Evolutionary conservation across 176 grass and related monocot species (phyloP).

Genomic region (Ensete glaucum): DNA sequence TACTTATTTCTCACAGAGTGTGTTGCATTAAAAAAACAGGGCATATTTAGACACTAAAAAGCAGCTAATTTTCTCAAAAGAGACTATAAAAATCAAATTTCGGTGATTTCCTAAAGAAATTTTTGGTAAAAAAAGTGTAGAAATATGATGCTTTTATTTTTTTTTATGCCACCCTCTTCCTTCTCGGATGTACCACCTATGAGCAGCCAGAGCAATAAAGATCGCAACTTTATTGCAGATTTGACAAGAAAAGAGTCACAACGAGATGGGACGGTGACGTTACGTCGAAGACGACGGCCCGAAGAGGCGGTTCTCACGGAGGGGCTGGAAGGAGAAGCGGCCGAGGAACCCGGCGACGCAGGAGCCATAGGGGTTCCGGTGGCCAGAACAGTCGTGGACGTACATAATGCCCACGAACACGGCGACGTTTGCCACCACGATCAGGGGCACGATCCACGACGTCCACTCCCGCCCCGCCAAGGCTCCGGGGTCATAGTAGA

Average conservation of each 20-base stretch:
- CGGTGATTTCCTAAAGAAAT: too few species aligned
- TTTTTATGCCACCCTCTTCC: neutral
- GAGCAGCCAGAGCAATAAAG: neutral
- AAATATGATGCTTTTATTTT: neutral
- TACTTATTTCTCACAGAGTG: too few species aligned
- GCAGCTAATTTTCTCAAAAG: too few species aligned
- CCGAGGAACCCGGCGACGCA: neutral
- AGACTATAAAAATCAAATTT: too few species aligned
- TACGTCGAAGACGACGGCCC: neutral
- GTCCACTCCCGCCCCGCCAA: neutral
- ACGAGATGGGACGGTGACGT: too few species aligned
- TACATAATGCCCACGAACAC: conserved; percentile 4
- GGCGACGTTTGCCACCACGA: neutral
- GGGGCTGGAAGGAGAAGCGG: conserved; percentile 11
- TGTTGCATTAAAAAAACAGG: too few species aligned
- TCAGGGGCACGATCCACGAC: conserved; percentile 1
- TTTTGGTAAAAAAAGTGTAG: neutral
- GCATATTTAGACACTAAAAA: too few species aligned
- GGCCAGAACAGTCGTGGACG: conserved; percentile 11
- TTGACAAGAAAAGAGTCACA: too few species aligned
- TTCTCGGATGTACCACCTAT: neutral
- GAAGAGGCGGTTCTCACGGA: conserved; percentile 1
- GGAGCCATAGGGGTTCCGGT: neutral
- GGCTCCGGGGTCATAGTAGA: neutral
- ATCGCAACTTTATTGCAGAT: too few species aligned